Base-by-base conservation (phyloP, 805 yeast species). In the Metschnikowia dekortorum region DNA sequence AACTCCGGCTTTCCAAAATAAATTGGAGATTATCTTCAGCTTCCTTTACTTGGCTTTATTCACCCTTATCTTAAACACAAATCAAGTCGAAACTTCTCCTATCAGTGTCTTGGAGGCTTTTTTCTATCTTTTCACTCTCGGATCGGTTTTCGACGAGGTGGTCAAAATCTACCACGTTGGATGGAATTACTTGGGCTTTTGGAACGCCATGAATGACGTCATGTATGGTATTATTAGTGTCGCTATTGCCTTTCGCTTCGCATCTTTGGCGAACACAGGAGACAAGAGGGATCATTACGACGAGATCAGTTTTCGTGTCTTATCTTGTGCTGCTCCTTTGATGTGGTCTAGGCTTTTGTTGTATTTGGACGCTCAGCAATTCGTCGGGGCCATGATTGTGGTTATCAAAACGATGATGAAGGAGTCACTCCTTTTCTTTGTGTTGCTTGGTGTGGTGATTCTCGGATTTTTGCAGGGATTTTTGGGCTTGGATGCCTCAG, bases 371-470 rank as follows among this genome's bases (percentile, higher is more conserved):
- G 85, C 91, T 9, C 82, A 83, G 56, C 79, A 80, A 58, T 89
- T 89, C 65, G 87, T 89, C 44, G 97, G 97, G 38, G 88, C 90
- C 2, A 86, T 89, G 89, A 79, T 89, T 54, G 92, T 89, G 30
- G 92, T 89, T 4, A 70, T 87, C 45, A 87, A 87, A 61, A 84
- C 84, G 50, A 85, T 89, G 89, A 84, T 89, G 88, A 83, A 85
- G 59, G 96, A 89, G 65, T 85, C 94, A 1, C 64, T 87, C n/a
- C 75, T 89, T 11, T 89, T 89, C 70, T 89, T 89, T 62, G 85
- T 87, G 41, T 69, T 89, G 56, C 72, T 89, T 49, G 70, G 78
- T 8, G 79, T 89, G 50, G 83, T 89, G 35, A 82, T 85, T 53
- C 64, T 85, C 44, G 96, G 96, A 0, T 89, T 89, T 67, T 69